Evolutionary conservation across 495 filamentous ascomycete species (phyloP).

Genomic region (Neurospora intermedia): DNA sequence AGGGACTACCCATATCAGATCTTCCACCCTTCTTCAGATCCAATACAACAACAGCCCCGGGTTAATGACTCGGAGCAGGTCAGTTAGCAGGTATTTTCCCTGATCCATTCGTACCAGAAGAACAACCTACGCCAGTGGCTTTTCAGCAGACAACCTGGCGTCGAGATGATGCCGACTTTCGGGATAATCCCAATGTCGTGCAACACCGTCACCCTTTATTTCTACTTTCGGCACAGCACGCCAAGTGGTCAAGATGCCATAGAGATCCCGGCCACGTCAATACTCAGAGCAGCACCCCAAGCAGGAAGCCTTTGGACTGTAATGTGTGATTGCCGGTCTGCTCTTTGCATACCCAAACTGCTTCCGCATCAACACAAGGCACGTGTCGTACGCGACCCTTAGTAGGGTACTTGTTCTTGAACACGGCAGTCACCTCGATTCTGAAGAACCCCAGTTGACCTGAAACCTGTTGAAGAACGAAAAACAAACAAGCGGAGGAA

Average conservation of each 20-base stretch:
- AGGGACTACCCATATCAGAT: background rate
- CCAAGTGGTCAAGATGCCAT: background rate
- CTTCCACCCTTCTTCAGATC: background rate
- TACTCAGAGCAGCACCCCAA: background rate
- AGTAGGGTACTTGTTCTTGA: background rate
- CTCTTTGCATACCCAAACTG: background rate
- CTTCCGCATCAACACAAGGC: background rate
- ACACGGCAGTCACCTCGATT: background rate
- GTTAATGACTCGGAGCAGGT: background rate
- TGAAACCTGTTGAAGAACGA: background rate
- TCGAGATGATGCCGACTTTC: background rate
- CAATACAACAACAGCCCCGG: background rate
- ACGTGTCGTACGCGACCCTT: background rate
- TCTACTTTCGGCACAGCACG: background rate
- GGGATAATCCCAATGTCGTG: background rate
- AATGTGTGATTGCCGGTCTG: background rate
- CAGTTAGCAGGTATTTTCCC: background rate
- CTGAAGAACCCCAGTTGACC: background rate
- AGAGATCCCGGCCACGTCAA: background rate
- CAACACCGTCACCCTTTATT: background rate
- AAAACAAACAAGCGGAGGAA: background rate
- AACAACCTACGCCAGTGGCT: background rate
- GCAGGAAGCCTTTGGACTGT: background rate
- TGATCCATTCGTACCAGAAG: background rate
- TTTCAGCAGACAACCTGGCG: background rate